These are phyloP conservation scores for Malbranchea zuffiana DNA, from an alignment of 2,329 filamentous ascomycete genomes.

Conservation along the genomic window DNA sequence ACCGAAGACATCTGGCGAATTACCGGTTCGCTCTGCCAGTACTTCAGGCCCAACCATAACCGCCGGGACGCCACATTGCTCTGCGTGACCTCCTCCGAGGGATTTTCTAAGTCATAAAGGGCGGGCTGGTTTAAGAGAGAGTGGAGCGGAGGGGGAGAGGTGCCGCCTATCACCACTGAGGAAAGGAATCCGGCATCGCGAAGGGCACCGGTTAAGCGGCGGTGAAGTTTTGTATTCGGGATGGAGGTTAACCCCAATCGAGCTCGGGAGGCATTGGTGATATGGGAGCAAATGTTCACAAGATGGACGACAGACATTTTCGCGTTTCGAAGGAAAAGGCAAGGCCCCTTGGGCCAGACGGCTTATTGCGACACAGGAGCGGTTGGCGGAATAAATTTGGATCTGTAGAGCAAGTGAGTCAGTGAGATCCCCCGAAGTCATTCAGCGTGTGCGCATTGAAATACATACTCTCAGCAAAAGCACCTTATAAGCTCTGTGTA, in stretches of 20 bases:
- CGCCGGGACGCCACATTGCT: constrained; percentile 63
- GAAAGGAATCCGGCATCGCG: constrained; percentile 75
- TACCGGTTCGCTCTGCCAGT: constrained; percentile 74
- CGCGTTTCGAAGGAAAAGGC: constrained; percentile 5
- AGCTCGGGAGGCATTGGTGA: constrained; percentile 80
- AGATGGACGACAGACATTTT: constrained; percentile 64
- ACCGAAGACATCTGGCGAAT: constrained; percentile 56
- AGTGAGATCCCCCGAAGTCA: too few species aligned
- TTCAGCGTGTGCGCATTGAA: too few species aligned
- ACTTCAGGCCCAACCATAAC: constrained; percentile 84
- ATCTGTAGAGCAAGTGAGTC: too few species aligned
- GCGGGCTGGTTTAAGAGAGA: constrained; percentile 43
- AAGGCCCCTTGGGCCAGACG: constrained; percentile 16
- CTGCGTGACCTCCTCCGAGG: constrained; percentile 47
- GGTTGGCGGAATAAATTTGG: too few species aligned
- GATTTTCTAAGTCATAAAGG: constrained; percentile 27
- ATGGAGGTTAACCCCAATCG: constrained; percentile 75
- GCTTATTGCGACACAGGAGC: too few species aligned
- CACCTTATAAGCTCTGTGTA: too few species aligned
- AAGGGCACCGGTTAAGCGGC: constrained; percentile 61
- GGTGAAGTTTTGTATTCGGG: constrained; percentile 68
- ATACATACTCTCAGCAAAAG: too few species aligned
- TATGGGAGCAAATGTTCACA: constrained; percentile 73
- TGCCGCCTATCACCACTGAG: constrained; percentile 63
- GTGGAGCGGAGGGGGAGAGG: constrained; percentile 43